Percentiles rank a stretch among this genome's conserved stretches.
phyloP scores from a whole-genome alignment of 495 filamentous ascomycete species.

The Penicillium paradoxum region DNA sequence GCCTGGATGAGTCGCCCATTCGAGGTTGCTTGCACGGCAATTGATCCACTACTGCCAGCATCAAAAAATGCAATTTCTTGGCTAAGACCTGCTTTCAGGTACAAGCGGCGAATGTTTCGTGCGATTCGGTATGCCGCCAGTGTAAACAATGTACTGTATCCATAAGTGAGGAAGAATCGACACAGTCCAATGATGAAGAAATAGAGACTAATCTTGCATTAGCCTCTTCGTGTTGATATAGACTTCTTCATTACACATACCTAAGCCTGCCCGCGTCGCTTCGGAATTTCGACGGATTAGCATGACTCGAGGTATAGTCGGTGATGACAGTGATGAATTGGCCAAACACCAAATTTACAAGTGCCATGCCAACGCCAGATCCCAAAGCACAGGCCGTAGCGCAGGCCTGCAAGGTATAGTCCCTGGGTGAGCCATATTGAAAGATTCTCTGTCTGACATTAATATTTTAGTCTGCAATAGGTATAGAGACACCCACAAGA shows the following conservation, averaged over 20 bases:
- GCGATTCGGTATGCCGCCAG: constrained; percentile 57
- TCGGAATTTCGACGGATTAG: neutral
- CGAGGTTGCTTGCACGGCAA: constrained; percentile 70
- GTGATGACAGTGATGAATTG: constrained; percentile 7
- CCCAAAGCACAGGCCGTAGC: constrained; percentile 7
- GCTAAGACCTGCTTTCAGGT: constrained; percentile 64
- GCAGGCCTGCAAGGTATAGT: neutral
- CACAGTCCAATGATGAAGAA: constrained; percentile 23
- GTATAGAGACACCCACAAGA: neutral
- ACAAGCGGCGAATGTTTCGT: constrained; percentile 66
- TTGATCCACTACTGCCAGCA: constrained; percentile 70
- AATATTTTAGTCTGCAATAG: neutral
- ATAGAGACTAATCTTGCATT: constrained; percentile 3
- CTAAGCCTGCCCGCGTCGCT: neutral
- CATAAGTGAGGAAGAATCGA: constrained; percentile 26
- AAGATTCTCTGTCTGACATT: constrained; percentile 2
- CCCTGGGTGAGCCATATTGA: constrained; percentile 5
- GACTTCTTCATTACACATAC: neutral
- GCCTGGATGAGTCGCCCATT: constrained; percentile 69
- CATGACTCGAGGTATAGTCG: neutral
- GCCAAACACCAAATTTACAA: constrained; percentile 10
- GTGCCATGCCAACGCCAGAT: constrained; percentile 6
- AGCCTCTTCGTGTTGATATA: neutral
- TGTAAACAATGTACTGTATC: constrained; percentile 24
- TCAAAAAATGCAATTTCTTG: constrained; percentile 84